A percentile compares a stretch with the other conserved stretches of the same genome.
Conservation (phyloP, 306 rosid genomes). For the Medicago truncatula region MtrunA17r5.0-ANR NC_053047.1:6068501-6069000, state of each 20-base stretch:
- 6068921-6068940: not conserved
- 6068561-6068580: not conserved
- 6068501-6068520: too few species aligned
- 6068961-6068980: not conserved
- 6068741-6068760: slow-evolving; percentile 16
- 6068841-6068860: not conserved
- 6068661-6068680: not conserved
- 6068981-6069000: too few species aligned
- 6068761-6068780: not conserved
- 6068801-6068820: not conserved
- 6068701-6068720: slow-evolving; percentile 4
- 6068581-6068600: too few species aligned
- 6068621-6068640: not conserved
- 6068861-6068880: slow-evolving; percentile 19
- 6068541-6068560: too few species aligned
- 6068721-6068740: not conserved
- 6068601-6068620: not conserved
- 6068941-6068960: not conserved
- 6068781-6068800: slow-evolving; percentile 31
- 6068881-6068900: slow-evolving; percentile 30
- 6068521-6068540: too few species aligned
- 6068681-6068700: not conserved
- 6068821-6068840: not conserved
- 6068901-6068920: not conserved
- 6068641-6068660: not conserved